A percentile compares a stretch with the other conserved stretches of the same genome.
These are phyloP conservation scores for Bipolaris sorokiniana DNA, from an alignment of 2,329 filamentous ascomycete species.

Conservation along the genomic window DNA sequence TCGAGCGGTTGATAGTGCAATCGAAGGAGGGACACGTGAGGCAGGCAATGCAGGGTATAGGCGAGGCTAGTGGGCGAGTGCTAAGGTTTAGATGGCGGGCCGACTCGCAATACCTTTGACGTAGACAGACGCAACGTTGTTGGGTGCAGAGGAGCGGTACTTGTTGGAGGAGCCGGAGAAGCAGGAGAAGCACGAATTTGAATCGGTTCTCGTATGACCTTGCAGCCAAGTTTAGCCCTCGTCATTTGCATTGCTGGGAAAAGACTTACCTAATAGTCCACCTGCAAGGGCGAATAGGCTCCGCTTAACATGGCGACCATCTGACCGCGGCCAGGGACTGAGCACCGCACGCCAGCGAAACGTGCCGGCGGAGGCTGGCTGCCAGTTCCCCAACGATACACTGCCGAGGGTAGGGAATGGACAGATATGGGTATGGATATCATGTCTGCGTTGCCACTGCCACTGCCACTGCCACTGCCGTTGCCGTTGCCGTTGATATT, in stretches of 20 bases:
- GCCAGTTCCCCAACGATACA: slow-evolving; percentile 17
- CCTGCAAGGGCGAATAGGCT: slow-evolving; percentile 39
- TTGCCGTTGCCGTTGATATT: too few relatives aligned
- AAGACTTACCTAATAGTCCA: slow-evolving; percentile 47
- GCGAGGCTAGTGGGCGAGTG: slow-evolving; percentile 14
- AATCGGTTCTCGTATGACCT: slow-evolving; percentile 36
- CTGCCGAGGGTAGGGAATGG: slow-evolving; percentile 6
- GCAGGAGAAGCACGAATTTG: slow-evolving; percentile 40
- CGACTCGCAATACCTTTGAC: slow-evolving; percentile 14
- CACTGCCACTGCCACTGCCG: too few relatives aligned
- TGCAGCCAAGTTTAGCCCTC: slow-evolving; percentile 28
- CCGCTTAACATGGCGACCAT: slow-evolving; percentile 39
- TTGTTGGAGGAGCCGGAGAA: slow-evolving; percentile 34
- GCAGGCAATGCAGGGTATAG: slow-evolving; percentile 32
- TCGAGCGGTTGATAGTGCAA: slow-evolving; percentile 24
- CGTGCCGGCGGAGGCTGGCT: slow-evolving; percentile 27
- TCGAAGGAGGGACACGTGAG: slow-evolving; percentile 31
- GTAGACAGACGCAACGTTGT: slow-evolving; percentile 9
- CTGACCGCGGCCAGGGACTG: slow-evolving; percentile 30
- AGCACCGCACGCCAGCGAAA: slow-evolving; percentile 23
- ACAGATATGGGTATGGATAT: slow-evolving; percentile 9
- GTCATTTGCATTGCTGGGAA: slow-evolving; percentile 36
- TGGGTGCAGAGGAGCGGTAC: slow-evolving; percentile 15
- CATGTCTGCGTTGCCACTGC: too few relatives aligned
- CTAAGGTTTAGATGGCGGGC: slow-evolving; percentile 11